Conservation (phyloP, 192 early-diverging fungal species). For the Gaertneriomyces sp. region DNA sequence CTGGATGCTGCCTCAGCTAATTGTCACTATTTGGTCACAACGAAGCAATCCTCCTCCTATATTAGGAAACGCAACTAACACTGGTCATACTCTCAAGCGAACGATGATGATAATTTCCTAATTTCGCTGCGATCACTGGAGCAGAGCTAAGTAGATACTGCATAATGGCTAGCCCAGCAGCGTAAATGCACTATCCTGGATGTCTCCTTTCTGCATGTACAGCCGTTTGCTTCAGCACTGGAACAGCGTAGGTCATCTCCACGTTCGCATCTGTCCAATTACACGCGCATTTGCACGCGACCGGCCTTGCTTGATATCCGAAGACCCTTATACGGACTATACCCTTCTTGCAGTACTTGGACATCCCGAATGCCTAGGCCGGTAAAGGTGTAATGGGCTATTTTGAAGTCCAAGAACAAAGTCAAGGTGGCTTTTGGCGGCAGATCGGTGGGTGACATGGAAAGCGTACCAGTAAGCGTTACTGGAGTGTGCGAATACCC, state of each 20-base stretch:
- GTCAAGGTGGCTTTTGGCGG: conserved; percentile 22
- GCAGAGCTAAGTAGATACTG: background rate
- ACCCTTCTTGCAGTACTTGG: conserved; percentile 66
- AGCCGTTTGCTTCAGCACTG: background rate
- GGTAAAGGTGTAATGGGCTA: conserved; percentile 66
- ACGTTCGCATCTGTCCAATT: background rate
- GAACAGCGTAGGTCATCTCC: background rate
- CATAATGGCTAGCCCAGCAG: background rate
- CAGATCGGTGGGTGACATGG: background rate
- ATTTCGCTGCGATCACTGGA: background rate
- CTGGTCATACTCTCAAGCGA: too few species aligned
- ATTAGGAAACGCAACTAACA: too few species aligned
- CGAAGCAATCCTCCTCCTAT: too few species aligned
- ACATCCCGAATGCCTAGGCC: conserved; percentile 71
- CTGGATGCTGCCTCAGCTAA: too few species aligned
- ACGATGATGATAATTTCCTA: too few species aligned
- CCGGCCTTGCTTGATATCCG: conserved; percentile 6
- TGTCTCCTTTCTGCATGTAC: too few species aligned
- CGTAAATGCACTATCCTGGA: too few species aligned
- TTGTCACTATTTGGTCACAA: too few species aligned
- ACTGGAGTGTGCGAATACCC: conserved; percentile 44
- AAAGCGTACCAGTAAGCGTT: conserved; percentile 35
- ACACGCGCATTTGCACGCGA: background rate
- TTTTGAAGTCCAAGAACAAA: conserved; percentile 63
- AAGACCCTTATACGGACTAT: conserved; percentile 70